A percentile compares a stretch with the other conserved stretches of the same genome.
Conservation (phyloP, 441 rosid genomes). For the Gossypium trilobum region DNA sequence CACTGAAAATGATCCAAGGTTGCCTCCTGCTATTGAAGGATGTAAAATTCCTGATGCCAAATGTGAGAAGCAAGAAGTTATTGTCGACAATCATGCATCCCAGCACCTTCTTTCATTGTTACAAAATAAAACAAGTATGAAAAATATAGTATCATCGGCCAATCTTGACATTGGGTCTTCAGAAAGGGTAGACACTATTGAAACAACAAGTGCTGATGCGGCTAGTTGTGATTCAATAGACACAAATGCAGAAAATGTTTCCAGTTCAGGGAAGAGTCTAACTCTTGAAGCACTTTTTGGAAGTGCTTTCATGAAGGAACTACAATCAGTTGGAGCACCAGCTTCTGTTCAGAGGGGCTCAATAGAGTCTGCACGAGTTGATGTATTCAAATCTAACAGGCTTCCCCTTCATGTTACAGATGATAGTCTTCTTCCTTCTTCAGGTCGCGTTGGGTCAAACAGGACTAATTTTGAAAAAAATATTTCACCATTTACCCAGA, state of each 20-base stretch:
- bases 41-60: slow-evolving; percentile 29
- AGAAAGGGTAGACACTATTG: slow-evolving; percentile 24
- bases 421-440: slow-evolving; percentile 27
- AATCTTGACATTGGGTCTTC: slow-evolving; percentile 27
- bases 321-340: slow-evolving; percentile 73
- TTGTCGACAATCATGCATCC: slow-evolving; percentile 58
- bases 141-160: slow-evolving; percentile 22
- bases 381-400: slow-evolving; percentile 38
- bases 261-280: slow-evolving; percentile 41
- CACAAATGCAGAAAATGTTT: slow-evolving; percentile 25
- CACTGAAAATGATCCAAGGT: slow-evolving; percentile 32
- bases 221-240: slow-evolving; percentile 25
- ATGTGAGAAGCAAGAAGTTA: slow-evolving; percentile 37
- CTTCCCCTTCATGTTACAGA: slow-evolving; percentile 22
- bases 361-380: slow-evolving; percentile 32
- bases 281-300: slow-evolving; percentile 94
- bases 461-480: slow-evolving; percentile 30
- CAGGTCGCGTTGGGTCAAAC: slow-evolving; percentile 28
- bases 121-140: slow-evolving; percentile 46
- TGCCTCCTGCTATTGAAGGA: slow-evolving; percentile 27
- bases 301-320: slow-evolving; percentile 85
- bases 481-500: slow-evolving; percentile 33
- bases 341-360: slow-evolving; percentile 34
- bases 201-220: slow-evolving; percentile 18
- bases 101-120: slow-evolving; percentile 80